Percentiles rank a stretch among this genome's conserved stretches.
Evolutionary conservation across 2,329 filamentous ascomycete genomes (phyloP).

Genomic region (Diaporthe vaccinii): DNA sequence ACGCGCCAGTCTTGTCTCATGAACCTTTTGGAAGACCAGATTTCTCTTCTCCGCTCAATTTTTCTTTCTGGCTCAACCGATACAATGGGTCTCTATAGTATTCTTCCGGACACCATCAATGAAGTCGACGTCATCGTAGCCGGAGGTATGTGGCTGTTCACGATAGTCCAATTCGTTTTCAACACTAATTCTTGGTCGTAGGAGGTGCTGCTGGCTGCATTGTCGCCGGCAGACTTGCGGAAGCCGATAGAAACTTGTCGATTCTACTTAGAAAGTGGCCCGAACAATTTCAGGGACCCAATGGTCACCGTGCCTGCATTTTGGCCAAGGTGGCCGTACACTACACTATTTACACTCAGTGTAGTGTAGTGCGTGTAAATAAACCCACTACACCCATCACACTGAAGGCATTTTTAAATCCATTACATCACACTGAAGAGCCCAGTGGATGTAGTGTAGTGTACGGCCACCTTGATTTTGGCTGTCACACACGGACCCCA

Average conservation of each 20-base stretch:
- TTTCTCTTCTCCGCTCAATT: not conserved
- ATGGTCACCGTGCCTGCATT: constrained; percentile 63
- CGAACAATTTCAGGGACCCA: constrained; percentile 65
- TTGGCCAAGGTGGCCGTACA: too few species aligned
- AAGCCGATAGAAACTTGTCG: constrained; percentile 61
- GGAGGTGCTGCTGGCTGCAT: constrained; percentile 64
- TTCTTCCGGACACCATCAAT: constrained; percentile 48
- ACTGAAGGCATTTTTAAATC: too few species aligned
- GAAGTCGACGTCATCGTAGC: constrained; percentile 66
- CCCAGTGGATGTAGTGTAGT: too few species aligned
- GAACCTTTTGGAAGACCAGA: not conserved
- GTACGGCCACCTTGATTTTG: too few species aligned
- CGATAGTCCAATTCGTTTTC: not conserved
- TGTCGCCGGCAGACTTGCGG: constrained; percentile 62
- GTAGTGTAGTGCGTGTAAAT: too few species aligned
- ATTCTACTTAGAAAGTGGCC: constrained; percentile 67
- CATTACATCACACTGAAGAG: too few species aligned
- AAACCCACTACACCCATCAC: too few species aligned
- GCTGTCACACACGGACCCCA: constrained; percentile 60
- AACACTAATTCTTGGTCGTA: constrained; percentile 35
- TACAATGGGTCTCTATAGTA: constrained; percentile 35
- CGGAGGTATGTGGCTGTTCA: constrained; percentile 53
- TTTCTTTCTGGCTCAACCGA: not conserved
- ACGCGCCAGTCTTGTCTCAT: not conserved
- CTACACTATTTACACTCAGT: too few species aligned